These are phyloP conservation scores for Camillea tinctor DNA, from an alignment of 2,329 filamentous ascomycete genomes.

Conservation along the genomic window DNA sequence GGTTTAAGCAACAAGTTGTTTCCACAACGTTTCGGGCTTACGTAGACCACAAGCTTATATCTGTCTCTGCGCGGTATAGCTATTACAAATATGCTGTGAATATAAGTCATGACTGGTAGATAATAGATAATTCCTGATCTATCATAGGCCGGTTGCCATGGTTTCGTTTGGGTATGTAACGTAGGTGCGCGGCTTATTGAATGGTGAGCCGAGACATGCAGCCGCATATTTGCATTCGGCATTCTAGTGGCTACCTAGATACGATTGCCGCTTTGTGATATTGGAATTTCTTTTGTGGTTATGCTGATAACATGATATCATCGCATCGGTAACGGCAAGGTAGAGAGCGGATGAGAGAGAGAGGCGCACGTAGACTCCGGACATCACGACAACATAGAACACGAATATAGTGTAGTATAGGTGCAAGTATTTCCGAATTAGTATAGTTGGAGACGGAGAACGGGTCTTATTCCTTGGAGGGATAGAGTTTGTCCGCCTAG, in stretches of 20 bases:
- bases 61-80: not conserved
- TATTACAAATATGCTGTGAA: not conserved
- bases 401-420: too few species aligned
- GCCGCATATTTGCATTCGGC: not conserved
- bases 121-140: not conserved
- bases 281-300: not conserved
- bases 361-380: too few species aligned
- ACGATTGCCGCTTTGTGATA: not conserved
- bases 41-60: not conserved
- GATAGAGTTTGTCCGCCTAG: not conserved
- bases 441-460: not conserved
- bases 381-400: too few species aligned
- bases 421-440: too few species aligned
- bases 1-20: not conserved
- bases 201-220: not conserved
- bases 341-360: too few species aligned
- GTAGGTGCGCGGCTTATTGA: not conserved
- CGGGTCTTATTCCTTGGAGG: not conserved
- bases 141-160: not conserved
- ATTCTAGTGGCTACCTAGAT: not conserved
- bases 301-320: not conserved
- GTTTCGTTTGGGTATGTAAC: not conserved
- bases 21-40: not conserved
- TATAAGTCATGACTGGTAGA: not conserved
- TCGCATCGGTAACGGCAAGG: not conserved